Conservation (phyloP, 164 flowering plant genomes). For the Piper longum region DNA sequence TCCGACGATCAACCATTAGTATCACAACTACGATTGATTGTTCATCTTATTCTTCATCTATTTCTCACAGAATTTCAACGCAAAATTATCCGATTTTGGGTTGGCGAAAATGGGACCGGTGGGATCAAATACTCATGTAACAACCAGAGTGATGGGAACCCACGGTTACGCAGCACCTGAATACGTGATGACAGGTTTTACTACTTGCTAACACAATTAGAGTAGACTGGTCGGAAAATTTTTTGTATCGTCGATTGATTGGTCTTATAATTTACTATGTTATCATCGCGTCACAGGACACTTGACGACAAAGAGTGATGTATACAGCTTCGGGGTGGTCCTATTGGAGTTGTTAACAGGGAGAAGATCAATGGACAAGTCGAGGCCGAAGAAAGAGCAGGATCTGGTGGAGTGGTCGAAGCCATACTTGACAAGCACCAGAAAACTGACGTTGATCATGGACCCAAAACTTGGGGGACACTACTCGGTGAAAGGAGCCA, state of each 20-base stretch:
- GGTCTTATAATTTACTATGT: too few species aligned
- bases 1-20: neutral
- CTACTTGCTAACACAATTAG: neutral
- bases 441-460: constrained; percentile 55
- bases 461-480: constrained; percentile 79
- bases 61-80: constrained; percentile 57
- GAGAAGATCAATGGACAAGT: constrained; percentile 67
- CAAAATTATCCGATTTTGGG: constrained; percentile 91
- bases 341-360: constrained; percentile 82
- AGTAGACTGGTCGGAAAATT: too few species aligned
- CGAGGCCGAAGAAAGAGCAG: constrained; percentile 61
- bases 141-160: constrained; percentile 96
- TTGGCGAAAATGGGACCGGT: constrained; percentile 97
- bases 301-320: constrained; percentile 84
- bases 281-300: constrained; percentile 43
- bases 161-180: constrained; percentile 98
- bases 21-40: neutral
- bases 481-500: constrained; percentile 80
- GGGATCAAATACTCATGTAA: constrained; percentile 88
- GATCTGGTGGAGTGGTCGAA: constrained; percentile 67
- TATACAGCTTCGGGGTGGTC: constrained; percentile 92
- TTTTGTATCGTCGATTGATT: too few species aligned
- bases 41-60: neutral
- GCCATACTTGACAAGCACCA: constrained; percentile 63
- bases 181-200: constrained; percentile 74